These are phyloP conservation scores for Nothophoma quercina DNA, from an alignment of 2,329 filamentous ascomycete species.

Conservation along the genomic window DNA sequence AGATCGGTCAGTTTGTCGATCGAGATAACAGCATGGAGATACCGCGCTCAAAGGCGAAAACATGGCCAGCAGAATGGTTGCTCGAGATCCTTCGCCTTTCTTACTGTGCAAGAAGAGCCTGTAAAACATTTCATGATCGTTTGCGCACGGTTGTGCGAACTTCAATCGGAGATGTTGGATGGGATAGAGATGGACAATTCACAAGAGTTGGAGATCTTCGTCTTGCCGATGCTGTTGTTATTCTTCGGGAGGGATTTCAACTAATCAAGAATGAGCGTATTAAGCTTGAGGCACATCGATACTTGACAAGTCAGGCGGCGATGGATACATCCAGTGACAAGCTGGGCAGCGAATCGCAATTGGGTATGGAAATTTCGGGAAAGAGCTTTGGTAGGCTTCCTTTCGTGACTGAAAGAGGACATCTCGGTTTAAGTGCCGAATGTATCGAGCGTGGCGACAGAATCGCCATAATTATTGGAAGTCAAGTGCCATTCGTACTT, in stretches of 20 bases:
- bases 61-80: constrained; percentile 16
- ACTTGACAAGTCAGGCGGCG: neutral
- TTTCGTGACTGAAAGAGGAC: constrained; percentile 22
- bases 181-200: neutral
- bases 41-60: constrained; percentile 2
- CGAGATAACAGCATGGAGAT: neutral
- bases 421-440: constrained; percentile 18
- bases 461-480: constrained; percentile 22
- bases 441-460: constrained; percentile 14
- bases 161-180: constrained; percentile 9
- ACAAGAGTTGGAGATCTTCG: neutral
- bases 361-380: constrained; percentile 10
- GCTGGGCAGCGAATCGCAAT: neutral
- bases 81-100: constrained; percentile 16
- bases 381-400: constrained; percentile 16
- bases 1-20: neutral
- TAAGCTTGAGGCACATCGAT: neutral
- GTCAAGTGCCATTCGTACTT: constrained; percentile 25
- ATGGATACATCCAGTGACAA: neutral
- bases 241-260: neutral
- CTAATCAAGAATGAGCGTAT: neutral
- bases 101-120: constrained; percentile 4
- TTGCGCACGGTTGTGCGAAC: constrained; percentile 9
- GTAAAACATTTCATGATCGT: constrained; percentile 6
- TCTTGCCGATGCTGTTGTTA: neutral